A percentile compares a stretch with the other conserved stretches of the same genome.
phyloP scores from a whole-genome alignment of 257 asterid genomes.

The Primulina huaijiensis region DNA sequence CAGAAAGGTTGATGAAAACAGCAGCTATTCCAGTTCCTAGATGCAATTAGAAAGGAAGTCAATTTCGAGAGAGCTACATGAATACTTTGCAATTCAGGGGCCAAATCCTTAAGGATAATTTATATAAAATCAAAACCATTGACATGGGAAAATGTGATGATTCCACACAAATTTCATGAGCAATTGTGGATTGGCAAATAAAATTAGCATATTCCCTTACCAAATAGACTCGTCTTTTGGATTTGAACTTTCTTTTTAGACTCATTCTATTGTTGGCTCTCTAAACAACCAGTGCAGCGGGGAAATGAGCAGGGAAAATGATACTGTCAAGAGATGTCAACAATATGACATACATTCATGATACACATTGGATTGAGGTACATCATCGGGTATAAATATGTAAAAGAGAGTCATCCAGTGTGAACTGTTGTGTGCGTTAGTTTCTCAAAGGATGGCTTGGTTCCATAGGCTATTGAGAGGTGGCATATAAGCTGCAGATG shows the following conservation, averaged over 20 bases:
- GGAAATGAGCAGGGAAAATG: not conserved
- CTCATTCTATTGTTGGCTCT: not conserved
- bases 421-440: not conserved
- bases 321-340: no score
- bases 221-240: not conserved
- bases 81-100: not conserved
- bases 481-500: not conserved
- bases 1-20: constrained; percentile 90
- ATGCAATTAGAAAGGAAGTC: constrained; percentile 22
- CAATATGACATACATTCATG: no score
- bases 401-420: not conserved
- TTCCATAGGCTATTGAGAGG: not conserved
- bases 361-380: no score
- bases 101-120: not conserved
- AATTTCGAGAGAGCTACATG: not conserved
- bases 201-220: not conserved
- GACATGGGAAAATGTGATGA: not conserved
- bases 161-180: not conserved
- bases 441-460: not conserved
- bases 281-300: not conserved
- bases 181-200: not conserved
- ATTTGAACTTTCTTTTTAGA: not conserved
- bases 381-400: not conserved
- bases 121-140: no score
- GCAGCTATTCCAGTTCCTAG: constrained; percentile 97